A percentile compares a stretch with the other conserved stretches of the same genome.
phyloP scores from a whole-genome alignment of 768 basidiomycete species.

The Russula earlei region DNA sequence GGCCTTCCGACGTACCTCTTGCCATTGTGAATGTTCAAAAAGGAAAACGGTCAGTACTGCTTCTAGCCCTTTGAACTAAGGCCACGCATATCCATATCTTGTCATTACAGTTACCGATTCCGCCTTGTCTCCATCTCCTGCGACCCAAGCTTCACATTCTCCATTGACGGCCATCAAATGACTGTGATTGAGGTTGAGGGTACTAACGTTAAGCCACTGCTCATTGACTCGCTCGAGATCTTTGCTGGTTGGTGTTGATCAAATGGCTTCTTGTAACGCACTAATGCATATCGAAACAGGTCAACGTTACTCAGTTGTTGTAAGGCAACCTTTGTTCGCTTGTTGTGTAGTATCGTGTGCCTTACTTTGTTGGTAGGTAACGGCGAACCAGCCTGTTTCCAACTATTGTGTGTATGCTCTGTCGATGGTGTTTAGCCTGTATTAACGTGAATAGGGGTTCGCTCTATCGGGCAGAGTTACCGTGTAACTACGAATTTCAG shows the following conservation, averaged over 20 bases:
- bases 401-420: slow-evolving; percentile 11
- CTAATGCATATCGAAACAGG: neutral
- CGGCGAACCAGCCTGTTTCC: slow-evolving; percentile 20
- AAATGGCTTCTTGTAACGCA: neutral
- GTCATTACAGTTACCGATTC: slow-evolving; percentile 40
- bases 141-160: slow-evolving; percentile 25
- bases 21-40: slow-evolving; percentile 37
- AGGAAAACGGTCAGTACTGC: slow-evolving; percentile 22
- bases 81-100: neutral
- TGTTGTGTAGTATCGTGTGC: neutral
- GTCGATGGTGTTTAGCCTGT: slow-evolving; percentile 10
- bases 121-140: slow-evolving; percentile 45
- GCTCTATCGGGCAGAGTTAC: no score
- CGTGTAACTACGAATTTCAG: neutral
- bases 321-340: neutral
- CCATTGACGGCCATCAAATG: slow-evolving; percentile 24
- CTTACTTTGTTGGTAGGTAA: neutral
- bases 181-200: slow-evolving; percentile 27
- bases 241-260: slow-evolving; percentile 16
- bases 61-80: neutral
- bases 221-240: slow-evolving; percentile 21
- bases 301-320: slow-evolving; percentile 26
- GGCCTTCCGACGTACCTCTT: slow-evolving; percentile 31
- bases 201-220: slow-evolving; percentile 17
- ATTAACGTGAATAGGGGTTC: slow-evolving; percentile 5